phyloP scores from a whole-genome alignment of 441 rosid species.

The Syzygium syzygioides region DNA sequence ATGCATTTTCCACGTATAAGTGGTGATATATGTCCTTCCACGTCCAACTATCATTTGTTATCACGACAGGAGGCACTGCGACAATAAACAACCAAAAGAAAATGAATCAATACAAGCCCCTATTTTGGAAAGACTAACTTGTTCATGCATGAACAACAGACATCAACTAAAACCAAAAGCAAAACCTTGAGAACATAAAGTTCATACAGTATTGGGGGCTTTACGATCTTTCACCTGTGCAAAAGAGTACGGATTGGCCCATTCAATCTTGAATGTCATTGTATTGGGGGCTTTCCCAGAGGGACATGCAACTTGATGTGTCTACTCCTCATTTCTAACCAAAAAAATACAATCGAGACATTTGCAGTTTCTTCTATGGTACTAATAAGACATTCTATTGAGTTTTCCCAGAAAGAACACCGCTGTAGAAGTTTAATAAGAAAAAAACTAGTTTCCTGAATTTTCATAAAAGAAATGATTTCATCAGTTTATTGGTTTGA shows the following conservation, averaged over 20 bases:
- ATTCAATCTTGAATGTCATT: neutral
- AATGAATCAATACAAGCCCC: too few species aligned
- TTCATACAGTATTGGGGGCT: too few species aligned
- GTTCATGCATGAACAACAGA: too few species aligned
- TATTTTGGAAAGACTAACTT: too few species aligned
- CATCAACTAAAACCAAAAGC: too few species aligned
- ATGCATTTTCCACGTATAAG: conserved; percentile 64
- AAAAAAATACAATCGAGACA: neutral
- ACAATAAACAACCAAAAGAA: too few species aligned
- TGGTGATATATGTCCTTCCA: conserved; percentile 63
- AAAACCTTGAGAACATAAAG: too few species aligned
- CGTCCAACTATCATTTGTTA: conserved; percentile 77
- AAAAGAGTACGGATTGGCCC: too few species aligned
- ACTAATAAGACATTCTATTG: neutral
- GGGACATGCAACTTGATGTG: neutral
- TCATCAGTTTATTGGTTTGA: too few species aligned
- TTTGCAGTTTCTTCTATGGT: neutral
- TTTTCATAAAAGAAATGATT: too few species aligned
- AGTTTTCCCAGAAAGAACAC: neutral
- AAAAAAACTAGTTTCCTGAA: too few species aligned
- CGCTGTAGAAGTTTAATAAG: neutral
- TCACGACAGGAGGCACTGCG: conserved; percentile 87
- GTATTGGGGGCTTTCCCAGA: neutral
- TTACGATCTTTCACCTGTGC: too few species aligned
- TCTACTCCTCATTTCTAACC: neutral